A percentile compares a stretch with the other conserved stretches of the same genome.
These are phyloP conservation scores for Coemansia sp. DNA, from an alignment of 192 early-diverging fungal genomes.

Conservation along the genomic window DNA sequence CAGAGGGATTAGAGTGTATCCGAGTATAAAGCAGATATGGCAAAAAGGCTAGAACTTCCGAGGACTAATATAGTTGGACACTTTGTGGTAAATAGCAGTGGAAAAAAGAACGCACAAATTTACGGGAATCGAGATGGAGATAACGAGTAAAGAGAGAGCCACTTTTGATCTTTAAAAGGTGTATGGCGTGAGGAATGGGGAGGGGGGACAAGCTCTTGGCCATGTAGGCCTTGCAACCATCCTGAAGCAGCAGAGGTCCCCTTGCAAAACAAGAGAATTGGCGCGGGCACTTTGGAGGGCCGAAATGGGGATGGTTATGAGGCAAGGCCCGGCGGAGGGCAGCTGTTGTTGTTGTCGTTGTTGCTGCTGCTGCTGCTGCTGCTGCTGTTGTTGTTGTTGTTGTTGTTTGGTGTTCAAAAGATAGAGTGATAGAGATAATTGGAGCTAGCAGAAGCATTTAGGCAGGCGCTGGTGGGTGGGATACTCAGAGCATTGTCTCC, in stretches of 20 bases:
- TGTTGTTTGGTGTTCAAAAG: neutral
- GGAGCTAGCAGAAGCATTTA: neutral
- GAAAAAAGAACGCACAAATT: neutral
- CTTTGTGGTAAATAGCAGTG: no score
- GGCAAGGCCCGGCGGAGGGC: neutral
- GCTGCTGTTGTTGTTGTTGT: constrained; percentile 1
- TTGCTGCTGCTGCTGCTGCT: neutral
- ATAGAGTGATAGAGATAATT: constrained; percentile 7
- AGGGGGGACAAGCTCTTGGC: neutral
- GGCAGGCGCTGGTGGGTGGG: neutral
- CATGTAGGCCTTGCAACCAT: neutral
- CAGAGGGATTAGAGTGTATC: neutral
- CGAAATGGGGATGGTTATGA: neutral
- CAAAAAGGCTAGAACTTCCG: neutral
- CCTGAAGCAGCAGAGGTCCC: neutral
- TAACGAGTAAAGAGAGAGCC: neutral
- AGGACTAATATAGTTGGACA: no score
- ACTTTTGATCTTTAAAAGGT: constrained; percentile 1
- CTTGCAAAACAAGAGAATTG: neutral
- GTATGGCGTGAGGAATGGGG: neutral
- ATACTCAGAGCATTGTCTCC: constrained; percentile 1
- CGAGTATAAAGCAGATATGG: neutral
- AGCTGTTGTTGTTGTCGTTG: neutral
- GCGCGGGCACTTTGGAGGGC: neutral
- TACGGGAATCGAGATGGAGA: neutral